Conservation (phyloP, 2,329 filamentous ascomycete species). For the Boeremia exigua region DNA sequence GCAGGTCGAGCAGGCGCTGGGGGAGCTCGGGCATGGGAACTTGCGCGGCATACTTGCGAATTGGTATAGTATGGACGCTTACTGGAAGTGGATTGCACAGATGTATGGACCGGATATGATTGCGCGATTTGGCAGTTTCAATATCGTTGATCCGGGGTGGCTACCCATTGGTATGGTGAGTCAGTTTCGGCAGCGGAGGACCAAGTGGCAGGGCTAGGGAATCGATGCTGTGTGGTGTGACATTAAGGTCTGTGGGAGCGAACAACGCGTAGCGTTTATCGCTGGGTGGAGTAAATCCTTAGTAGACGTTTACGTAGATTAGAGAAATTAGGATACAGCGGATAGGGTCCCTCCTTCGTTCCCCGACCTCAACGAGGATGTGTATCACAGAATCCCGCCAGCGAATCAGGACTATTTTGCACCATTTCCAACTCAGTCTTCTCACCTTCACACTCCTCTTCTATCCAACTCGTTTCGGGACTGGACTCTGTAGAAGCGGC, state of each 20-base stretch:
- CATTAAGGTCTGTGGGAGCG: not conserved
- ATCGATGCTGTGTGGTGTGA: not conserved
- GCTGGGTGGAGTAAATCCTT: not conserved
- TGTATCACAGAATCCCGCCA: too few species aligned
- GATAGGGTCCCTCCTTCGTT: too few species aligned
- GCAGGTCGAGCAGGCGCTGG: conserved; percentile 30
- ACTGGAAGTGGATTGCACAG: conserved; percentile 48
- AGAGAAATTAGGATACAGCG: too few species aligned
- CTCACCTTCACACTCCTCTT: too few species aligned
- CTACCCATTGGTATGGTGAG: conserved; percentile 48
- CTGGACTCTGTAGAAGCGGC: conserved; percentile 1
- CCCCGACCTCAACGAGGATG: too few species aligned
- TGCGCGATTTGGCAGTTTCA: conserved; percentile 42
- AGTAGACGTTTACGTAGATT: too few species aligned
- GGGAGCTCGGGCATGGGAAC: conserved; percentile 27
- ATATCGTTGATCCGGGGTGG: conserved; percentile 42
- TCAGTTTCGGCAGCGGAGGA: conserved; percentile 41
- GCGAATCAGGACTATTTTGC: too few species aligned
- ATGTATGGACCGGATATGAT: conserved; percentile 47
- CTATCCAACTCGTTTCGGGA: not conserved
- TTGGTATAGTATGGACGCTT: conserved; percentile 40
- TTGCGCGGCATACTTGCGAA: conserved; percentile 29
- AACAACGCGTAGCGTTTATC: not conserved
- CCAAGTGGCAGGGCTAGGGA: conserved; percentile 40
- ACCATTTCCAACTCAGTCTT: too few species aligned